Evolutionary conservation across 1,139 yeast species (phyloP), one percentile per base, ranked within the genome.

Genomic region (Kluyveromyces sp.): DNA sequence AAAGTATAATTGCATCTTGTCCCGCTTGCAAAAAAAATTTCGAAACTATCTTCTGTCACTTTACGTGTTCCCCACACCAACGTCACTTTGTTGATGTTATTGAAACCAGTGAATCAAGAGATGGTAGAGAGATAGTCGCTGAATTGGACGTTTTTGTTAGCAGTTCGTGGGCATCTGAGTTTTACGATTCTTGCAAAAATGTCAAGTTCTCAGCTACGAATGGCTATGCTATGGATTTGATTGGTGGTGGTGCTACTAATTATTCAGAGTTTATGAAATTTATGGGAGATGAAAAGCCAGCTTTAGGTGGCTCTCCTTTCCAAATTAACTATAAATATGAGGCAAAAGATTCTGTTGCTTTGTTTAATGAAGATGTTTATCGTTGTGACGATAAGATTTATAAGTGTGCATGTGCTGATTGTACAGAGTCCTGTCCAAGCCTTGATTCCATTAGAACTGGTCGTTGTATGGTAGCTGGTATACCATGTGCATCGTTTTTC

Each of bases 181-280:
- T 90, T 59, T 92, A 71, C 61, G 84, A 89, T 50, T 86, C 96
- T 1, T 92, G 98, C 68, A 85, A 86, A 57, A 79, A 83, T 52
- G 84, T 92, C 62, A 89, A 90, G 66, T 90, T 92, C 63, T 81
- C 92, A 3, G 96, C 97, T 4, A 89, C 97, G 7, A 90, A 90
- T 65, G 97, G 97, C 2, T 86, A 77, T 58, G 97, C 97, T 6
- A 89, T 92, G 97, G 97, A 92, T 61, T 73, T 92, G 44, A 83
- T 92, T 43, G 98, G 98, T 4, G 98, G 98, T 7, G 97, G 97
- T 0, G 97, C 97, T 2, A 75, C 73, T 49, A 78, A 81, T 58
- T 86, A 78, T 60, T 60, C 70, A 39, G 79, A 79, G 45, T 92
- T 92, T 61, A 70, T 92, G 55, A 86, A 88, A 65, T 92, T 90